Evolutionary conservation across 177 flowering plant species (phyloP).

Genomic region (Vitis hybrid): DNA sequence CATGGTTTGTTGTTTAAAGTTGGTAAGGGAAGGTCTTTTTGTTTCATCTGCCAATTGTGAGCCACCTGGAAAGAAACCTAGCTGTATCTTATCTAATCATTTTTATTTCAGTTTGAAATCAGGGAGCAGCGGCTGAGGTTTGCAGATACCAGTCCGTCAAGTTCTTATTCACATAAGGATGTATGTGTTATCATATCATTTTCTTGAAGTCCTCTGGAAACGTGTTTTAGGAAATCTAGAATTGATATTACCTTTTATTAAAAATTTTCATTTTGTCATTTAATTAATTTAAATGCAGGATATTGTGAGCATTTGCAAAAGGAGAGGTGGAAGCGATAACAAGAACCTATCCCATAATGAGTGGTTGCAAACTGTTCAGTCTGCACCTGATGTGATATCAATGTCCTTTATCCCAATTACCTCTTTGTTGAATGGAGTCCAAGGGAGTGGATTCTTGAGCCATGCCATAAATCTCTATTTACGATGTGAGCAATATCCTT

Average conservation of each 20-base stretch:
- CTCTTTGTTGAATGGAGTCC: constrained; percentile 84
- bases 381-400: constrained; percentile 85
- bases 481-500: constrained; percentile 63
- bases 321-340: constrained; percentile 85
- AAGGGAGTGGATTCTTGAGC: constrained; percentile 96
- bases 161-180: constrained; percentile 78
- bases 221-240: background rate
- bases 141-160: constrained; percentile 62
- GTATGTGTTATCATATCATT: constrained; percentile 28
- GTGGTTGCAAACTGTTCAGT: constrained; percentile 81
- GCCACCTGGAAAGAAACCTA: background rate
- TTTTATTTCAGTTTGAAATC: constrained; percentile 53
- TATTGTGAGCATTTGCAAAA: constrained; percentile 54
- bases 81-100: constrained; percentile 1
- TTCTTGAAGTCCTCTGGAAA: background rate
- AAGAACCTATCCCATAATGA: constrained; percentile 56
- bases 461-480: constrained; percentile 96
- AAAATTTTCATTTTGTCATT: background rate
- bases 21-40: background rate
- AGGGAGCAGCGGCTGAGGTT: constrained; percentile 74
- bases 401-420: constrained; percentile 95
- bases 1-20: no score
- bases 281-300: constrained; percentile 48
- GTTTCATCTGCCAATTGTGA: background rate
- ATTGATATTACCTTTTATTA: background rate